Conservation (phyloP, 2,329 filamentous ascomycete genomes). For the Alternaria novae-zelandiae region DNA sequence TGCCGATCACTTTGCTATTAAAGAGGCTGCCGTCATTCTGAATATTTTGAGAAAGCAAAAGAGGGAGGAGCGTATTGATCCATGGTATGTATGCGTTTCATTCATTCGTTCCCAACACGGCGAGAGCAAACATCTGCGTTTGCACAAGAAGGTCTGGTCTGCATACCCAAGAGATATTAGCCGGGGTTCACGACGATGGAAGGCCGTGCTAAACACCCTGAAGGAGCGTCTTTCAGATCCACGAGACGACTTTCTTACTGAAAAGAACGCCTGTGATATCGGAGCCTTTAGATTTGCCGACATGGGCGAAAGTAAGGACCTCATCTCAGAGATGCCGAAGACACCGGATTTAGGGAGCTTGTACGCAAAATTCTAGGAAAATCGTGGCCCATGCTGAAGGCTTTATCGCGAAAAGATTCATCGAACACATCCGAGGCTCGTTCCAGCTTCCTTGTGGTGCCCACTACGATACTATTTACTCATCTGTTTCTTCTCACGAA, state of each 20-base stretch:
- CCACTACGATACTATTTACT: neutral
- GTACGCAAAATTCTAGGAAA: no score
- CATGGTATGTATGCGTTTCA: slow-evolving; percentile 9
- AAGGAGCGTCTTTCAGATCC: neutral
- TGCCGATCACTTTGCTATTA: slow-evolving; percentile 24
- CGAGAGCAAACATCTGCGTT: neutral
- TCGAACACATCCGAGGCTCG: neutral
- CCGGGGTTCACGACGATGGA: neutral
- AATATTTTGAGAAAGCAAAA: slow-evolving; percentile 9
- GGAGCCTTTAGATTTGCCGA: neutral
- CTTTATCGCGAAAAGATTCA: neutral
- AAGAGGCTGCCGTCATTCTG: slow-evolving; percentile 16
- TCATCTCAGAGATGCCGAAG: no score
- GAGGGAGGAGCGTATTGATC: neutral
- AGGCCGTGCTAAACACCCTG: neutral
- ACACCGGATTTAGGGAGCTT: no score
- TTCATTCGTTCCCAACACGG: neutral
- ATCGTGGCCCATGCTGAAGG: no score
- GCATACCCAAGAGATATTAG: neutral
- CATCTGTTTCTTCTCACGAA: no score
- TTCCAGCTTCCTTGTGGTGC: neutral
- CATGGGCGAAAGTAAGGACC: neutral
- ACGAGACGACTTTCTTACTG: neutral
- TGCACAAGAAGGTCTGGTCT: neutral
- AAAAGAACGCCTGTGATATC: neutral